Evolutionary conservation across 2,329 filamentous ascomycete genomes (phyloP).

Genomic region (Zymoseptoria pseudotritici): DNA sequence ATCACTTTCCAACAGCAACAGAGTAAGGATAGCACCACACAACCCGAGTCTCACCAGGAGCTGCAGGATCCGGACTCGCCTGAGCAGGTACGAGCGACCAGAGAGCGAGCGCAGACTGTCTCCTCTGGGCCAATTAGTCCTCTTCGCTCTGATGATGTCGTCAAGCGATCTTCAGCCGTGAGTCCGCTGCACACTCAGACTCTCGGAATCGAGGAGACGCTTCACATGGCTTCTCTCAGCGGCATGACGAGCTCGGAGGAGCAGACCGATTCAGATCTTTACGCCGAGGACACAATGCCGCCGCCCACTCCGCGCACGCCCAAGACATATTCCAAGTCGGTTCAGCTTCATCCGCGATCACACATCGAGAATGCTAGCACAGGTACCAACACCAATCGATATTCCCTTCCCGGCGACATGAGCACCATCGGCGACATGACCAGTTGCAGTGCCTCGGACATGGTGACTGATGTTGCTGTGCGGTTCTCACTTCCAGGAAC

Average conservation of each 20-base stretch:
- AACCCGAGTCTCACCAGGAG: constrained; percentile 1
- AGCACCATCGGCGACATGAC: constrained; percentile 27
- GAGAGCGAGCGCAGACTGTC: constrained; percentile 5
- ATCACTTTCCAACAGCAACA: constrained; percentile 27
- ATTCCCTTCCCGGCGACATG: constrained; percentile 27
- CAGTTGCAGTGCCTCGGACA: constrained; percentile 25
- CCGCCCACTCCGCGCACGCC: constrained; percentile 26
- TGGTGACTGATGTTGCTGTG: constrained; percentile 32
- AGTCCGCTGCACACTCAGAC: constrained; percentile 28
- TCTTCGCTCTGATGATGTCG: constrained; percentile 21
- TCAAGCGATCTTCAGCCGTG: constrained; percentile 27
- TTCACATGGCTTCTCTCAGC: constrained; percentile 12
- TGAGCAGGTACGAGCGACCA: not conserved
- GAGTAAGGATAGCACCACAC: constrained; percentile 6
- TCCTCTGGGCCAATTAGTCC: constrained; percentile 25
- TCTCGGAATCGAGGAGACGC: constrained; percentile 24
- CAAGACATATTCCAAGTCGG: constrained; percentile 28
- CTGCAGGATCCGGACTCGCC: constrained; percentile 3
- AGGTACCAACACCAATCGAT: constrained; percentile 21
- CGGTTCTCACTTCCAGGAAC: constrained; percentile 31
- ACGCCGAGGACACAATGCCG: constrained; percentile 16
- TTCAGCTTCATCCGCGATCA: constrained; percentile 22
- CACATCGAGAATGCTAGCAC: constrained; percentile 17
- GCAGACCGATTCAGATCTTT: constrained; percentile 2
- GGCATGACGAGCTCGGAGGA: constrained; percentile 4